Percentiles rank a stretch among this genome's conserved stretches.
These are phyloP conservation scores for Melaleuca alternifolia DNA, from an alignment of 345 rosid genomes.

Conservation along the genomic window DNA sequence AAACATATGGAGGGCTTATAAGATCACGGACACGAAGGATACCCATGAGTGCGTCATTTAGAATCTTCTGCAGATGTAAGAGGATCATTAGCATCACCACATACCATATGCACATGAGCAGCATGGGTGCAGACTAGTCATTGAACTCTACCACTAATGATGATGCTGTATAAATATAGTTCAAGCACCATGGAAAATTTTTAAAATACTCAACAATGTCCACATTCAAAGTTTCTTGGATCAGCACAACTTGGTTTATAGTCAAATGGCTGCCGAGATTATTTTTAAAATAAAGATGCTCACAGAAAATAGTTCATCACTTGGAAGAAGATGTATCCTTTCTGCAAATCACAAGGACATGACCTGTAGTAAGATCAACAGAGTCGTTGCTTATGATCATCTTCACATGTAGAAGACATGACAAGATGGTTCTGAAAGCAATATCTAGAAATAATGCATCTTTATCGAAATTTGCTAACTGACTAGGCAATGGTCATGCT, in stretches of 20 bases:
- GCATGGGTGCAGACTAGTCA: background rate
- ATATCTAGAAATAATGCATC: background rate
- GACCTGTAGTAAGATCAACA: background rate
- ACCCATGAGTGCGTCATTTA: slow-evolving; percentile 94
- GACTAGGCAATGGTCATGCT: background rate
- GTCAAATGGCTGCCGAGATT: background rate
- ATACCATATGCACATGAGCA: background rate
- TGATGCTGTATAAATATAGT: background rate
- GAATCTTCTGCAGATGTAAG: slow-evolving; percentile 41
- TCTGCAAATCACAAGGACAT: background rate
- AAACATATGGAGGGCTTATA: slow-evolving; percentile 81
- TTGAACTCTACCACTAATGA: background rate
- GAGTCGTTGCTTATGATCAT: background rate
- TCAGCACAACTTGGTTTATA: background rate
- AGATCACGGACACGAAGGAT: slow-evolving; percentile 84
- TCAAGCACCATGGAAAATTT: background rate
- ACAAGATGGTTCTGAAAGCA: background rate
- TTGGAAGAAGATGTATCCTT: background rate
- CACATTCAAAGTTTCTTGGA: background rate
- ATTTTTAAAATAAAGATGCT: background rate
- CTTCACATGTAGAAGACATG: background rate
- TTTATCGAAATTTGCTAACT: background rate
- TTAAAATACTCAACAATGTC: background rate
- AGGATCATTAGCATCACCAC: background rate
- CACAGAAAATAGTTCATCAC: background rate